Evolutionary conservation across 2,329 filamentous ascomycete genomes (phyloP).

Genomic region (Neofusicoccum cordaticola): DNA sequence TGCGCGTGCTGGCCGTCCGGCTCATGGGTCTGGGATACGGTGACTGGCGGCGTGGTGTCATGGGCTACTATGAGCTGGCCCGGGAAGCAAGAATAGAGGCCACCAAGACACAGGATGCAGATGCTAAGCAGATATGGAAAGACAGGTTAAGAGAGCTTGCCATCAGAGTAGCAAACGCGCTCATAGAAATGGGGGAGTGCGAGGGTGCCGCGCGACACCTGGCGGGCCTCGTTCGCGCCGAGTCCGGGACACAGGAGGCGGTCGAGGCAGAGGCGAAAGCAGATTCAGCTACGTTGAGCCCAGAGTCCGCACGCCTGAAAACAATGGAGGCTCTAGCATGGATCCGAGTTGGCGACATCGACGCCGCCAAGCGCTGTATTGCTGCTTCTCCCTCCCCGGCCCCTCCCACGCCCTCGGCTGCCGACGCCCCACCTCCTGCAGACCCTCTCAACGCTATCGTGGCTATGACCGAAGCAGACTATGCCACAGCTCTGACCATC

Average conservation of each 20-base stretch:
- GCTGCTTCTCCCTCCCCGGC: slow-evolving; percentile 21
- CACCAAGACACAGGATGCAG: slow-evolving; percentile 45
- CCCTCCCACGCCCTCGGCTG: not conserved
- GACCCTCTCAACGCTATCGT: slow-evolving; percentile 64
- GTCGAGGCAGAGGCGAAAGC: slow-evolving; percentile 25
- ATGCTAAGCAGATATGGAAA: slow-evolving; percentile 67
- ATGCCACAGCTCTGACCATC: slow-evolving; percentile 58
- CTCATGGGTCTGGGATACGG: slow-evolving; percentile 83
- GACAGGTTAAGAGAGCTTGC: slow-evolving; percentile 72
- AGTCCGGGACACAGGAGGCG: slow-evolving; percentile 47
- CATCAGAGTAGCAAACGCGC: slow-evolving; percentile 58
- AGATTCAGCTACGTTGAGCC: slow-evolving; percentile 21
- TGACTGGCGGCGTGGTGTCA: slow-evolving; percentile 79
- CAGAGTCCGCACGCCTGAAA: slow-evolving; percentile 32
- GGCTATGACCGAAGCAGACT: slow-evolving; percentile 75
- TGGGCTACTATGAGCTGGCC: slow-evolving; percentile 86
- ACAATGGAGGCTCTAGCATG: slow-evolving; percentile 63
- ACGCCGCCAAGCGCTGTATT: slow-evolving; percentile 61
- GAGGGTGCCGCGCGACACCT: slow-evolving; percentile 76
- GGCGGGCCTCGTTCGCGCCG: slow-evolving; percentile 50
- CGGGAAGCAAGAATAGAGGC: slow-evolving; percentile 69
- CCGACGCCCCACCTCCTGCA: slow-evolving; percentile 24
- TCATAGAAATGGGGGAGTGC: slow-evolving; percentile 85
- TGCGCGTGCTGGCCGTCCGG: slow-evolving; percentile 78
- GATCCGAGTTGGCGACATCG: slow-evolving; percentile 74